Evolutionary conservation across 768 basidiomycete genomes (phyloP), one percentile per base, ranked within the genome.

Genomic region (Antrodiella citrinella): DNA sequence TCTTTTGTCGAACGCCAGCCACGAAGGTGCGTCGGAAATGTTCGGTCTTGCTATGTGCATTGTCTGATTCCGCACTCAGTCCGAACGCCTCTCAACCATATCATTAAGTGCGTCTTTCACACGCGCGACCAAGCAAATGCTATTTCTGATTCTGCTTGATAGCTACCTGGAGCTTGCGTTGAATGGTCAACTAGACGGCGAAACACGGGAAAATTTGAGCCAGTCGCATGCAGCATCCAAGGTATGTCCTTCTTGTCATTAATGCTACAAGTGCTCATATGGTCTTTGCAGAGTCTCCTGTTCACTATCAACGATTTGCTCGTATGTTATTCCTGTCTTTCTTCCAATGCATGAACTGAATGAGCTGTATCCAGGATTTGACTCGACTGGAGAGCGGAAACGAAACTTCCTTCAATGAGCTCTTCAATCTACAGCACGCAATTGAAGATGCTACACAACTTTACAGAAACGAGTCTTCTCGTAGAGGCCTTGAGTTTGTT

Each of bases 251-350:
- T n/a, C n/a, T n/a, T n/a, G n/a, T n/a, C n/a, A n/a, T n/a, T n/a
- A n/a, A n/a, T n/a, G n/a, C n/a, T 19, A 23, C 20, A 19, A 38
- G 11, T 50, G 4, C 18, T 47, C 5, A 38, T 24, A 4, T 38
- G 2, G 4, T 46, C 22, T 42, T 5, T 38, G 47, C 58, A 81
- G 81, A 80, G 80, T 51, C 67, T 91, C 19, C 66, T 91, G 3
- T 90, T 88, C 67, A 86, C 87, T 3, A 88, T 91, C 64, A 90
- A 90, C 61, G 87, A 91, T 64, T 68, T 91, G 9, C 70, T 91
- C 59, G 78, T 81, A 48, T 12, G 69, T 56, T 30, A 21, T 21
- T 41, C 19, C 19, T 23, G 18, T 3, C 18, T 1, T 15, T 12
- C 2, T 20, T 5, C 18, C 20, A 3, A 22, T 18, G 5, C 3